Conservation (phyloP, 2,329 filamentous ascomycete species). For the Leptographium lundbergii region DNA sequence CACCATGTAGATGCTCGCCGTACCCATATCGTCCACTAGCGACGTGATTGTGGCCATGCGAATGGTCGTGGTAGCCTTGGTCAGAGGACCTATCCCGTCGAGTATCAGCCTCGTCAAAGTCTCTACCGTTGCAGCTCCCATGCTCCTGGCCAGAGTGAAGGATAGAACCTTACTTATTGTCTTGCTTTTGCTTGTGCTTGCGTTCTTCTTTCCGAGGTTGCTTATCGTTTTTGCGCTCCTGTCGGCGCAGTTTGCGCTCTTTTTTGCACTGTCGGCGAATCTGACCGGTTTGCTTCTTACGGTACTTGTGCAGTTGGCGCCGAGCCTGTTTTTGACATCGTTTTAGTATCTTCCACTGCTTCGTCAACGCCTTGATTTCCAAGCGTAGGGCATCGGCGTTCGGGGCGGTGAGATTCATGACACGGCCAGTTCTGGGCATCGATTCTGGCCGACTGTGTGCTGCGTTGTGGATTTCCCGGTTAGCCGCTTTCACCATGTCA, state of each 20-base stretch:
- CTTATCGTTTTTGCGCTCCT: not conserved
- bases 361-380: slow-evolving; percentile 31
- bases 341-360: slow-evolving; percentile 30
- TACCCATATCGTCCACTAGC: not conserved
- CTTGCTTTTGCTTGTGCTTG: not conserved
- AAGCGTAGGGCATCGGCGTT: slow-evolving; percentile 23
- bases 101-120: not conserved
- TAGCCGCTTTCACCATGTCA: slow-evolving; percentile 27
- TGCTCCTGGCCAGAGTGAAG: not conserved
- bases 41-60: not conserved
- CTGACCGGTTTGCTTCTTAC: slow-evolving; percentile 5
- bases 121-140: not conserved
- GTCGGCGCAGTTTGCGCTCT: not conserved
- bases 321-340: slow-evolving; percentile 20
- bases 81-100: not conserved
- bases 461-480: slow-evolving; percentile 4
- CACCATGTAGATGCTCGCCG: not conserved
- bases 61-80: not conserved
- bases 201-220: not conserved
- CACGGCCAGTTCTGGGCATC: no score
- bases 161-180: not conserved
- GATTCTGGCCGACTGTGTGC: not conserved
- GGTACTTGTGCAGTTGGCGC: slow-evolving; percentile 19
- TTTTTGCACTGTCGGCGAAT: not conserved
- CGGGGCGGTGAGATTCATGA: not conserved